Percentiles rank a stretch among this genome's conserved stretches.
Conservation (phyloP, 2,329 filamentous ascomycete genomes). For the Aspergillus chevalieri region DNA sequence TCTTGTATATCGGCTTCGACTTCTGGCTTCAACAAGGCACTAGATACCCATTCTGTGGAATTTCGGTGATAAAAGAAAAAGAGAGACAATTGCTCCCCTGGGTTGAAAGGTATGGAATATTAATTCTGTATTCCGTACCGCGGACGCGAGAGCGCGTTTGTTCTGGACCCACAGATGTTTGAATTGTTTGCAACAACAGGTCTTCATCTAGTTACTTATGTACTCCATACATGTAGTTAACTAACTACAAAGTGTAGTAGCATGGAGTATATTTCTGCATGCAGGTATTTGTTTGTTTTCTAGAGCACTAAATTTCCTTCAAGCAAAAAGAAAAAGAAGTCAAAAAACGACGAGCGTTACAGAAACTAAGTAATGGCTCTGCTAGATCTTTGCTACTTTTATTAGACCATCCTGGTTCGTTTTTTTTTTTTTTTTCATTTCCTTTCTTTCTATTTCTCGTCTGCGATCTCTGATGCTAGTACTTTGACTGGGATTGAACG, state of each 20-base stretch:
- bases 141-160: constrained; percentile 2
- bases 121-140: background rate
- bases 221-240: too few species aligned
- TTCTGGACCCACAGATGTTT: constrained; percentile 9
- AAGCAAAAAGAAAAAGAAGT: too few species aligned
- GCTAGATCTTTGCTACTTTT: too few species aligned
- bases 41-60: too few species aligned
- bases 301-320: too few species aligned
- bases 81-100: background rate
- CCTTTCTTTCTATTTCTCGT: background rate
- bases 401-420: too few species aligned
- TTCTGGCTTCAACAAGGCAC: too few species aligned
- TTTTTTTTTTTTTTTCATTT: background rate
- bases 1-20: too few species aligned
- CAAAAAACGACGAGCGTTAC: too few species aligned
- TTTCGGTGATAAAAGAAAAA: background rate
- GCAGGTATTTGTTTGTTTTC: background rate
- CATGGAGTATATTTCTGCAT: background rate
- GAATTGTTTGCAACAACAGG: constrained; percentile 10
- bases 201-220: too few species aligned
- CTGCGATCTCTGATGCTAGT: background rate
- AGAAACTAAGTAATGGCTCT: too few species aligned
- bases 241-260: too few species aligned
- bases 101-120: background rate
- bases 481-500: background rate